These are phyloP conservation scores for Rhizodiscina lignyota DNA, from an alignment of 495 filamentous ascomycete species.

Conservation along the genomic window DNA sequence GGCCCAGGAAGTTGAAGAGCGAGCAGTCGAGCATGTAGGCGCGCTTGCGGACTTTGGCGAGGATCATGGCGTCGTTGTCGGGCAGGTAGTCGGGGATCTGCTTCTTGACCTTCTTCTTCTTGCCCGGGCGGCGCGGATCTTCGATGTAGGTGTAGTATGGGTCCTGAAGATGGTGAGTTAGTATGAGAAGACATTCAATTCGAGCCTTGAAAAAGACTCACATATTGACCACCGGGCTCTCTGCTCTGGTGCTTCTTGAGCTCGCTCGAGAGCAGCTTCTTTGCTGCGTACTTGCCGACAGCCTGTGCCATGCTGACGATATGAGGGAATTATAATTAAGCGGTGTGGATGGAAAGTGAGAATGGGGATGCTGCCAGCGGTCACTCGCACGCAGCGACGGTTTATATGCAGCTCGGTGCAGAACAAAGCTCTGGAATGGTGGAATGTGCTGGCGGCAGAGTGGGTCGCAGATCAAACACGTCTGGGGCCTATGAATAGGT, in stretches of 20 bases:
- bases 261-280: constrained; percentile 22
- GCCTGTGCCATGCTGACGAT: constrained; percentile 16
- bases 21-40: constrained; percentile 72
- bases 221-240: constrained; percentile 5
- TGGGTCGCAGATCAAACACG: neutral
- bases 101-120: constrained; percentile 24
- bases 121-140: constrained; percentile 15
- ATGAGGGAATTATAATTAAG: neutral
- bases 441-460: neutral
- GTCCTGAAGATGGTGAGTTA: constrained; percentile 13
- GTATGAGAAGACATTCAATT: neutral
- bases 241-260: constrained; percentile 23
- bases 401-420: neutral
- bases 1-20: constrained; percentile 55
- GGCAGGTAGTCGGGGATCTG: constrained; percentile 39
- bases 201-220: constrained; percentile 4
- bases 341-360: constrained; percentile 1
- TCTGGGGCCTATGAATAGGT: neutral
- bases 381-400: too few relatives aligned
- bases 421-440: neutral
- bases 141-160: constrained; percentile 21
- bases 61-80: constrained; percentile 57
- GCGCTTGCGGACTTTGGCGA: constrained; percentile 61
- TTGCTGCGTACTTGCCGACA: constrained; percentile 21
- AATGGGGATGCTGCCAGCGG: neutral